Base-by-base conservation (phyloP, 1,284 basidiomycete species). In the Microbotryomycetes sp. region DNA sequence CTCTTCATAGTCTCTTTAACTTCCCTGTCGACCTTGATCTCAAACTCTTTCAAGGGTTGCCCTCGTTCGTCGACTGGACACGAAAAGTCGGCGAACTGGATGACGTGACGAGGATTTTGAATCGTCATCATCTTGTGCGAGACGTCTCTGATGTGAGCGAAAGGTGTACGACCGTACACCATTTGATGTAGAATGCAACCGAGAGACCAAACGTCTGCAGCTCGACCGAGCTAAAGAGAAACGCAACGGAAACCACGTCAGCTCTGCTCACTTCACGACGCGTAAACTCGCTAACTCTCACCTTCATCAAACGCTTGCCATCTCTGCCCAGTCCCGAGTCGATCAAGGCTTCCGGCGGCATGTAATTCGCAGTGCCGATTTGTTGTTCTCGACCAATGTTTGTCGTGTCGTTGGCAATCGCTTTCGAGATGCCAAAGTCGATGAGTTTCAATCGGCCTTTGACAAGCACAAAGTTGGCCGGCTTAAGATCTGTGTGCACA, bases 111-210 rank as follows among this genome's bases (percentile, higher is more conserved):
- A 6, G 80, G 77, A 75, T 91, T 87, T 4, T 89, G 87, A 64
- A 94, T 94, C 6, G 86, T 86, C 67, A 86, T 86, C 83, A 93
- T 87, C 78, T 92, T 93, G 69, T 88, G 87, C 3, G 75, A 82
- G 66, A 92, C 91, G 59, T 93, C 88, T 1, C 87, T 86, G 15
- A 91, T 80, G 30, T 86, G 87, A 62, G 87, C 84, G 77, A 98
- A 99, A 3, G 93, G 89, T 61, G 92, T 91, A 59, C 82, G 83
- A 45, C 92, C 92, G 61, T 91, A 88, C 41, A 97, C 87, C 86
- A 97, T 93, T 75, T 97, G 94, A 77, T 88, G 97, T 35, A 99
- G 78, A 57, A 97, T 90, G 76, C 94, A 97, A 1, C 93, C 96
- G 18, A 97, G 79, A 18, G 93, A 90, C 96, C 96, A 99, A n/a